These are phyloP conservation scores for Mucor plumbeus DNA, from an alignment of 371 early-diverging fungal species.

Conservation along the genomic window DNA sequence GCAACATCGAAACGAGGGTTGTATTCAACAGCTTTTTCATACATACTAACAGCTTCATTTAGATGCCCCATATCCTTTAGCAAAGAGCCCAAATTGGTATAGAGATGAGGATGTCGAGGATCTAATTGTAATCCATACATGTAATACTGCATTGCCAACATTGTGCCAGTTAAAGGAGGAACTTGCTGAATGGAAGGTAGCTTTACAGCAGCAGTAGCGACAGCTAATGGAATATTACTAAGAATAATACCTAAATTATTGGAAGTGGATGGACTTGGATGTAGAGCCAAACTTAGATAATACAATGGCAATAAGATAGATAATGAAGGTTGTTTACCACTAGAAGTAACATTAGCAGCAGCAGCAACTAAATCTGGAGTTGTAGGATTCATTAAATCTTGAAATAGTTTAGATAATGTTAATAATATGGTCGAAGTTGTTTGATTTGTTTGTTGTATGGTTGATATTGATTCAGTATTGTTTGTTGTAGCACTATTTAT, in stretches of 20 bases:
- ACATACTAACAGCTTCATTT: conserved; percentile 84
- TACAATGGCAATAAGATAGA: conserved; percentile 78
- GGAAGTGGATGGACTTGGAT: conserved; percentile 88
- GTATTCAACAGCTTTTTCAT: conserved; percentile 85
- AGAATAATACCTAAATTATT: conserved; percentile 89
- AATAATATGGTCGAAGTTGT: conserved; percentile 81
- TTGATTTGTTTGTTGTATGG: conserved; percentile 69
- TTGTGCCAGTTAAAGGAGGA: conserved; percentile 57
- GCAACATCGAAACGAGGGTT: conserved; percentile 92
- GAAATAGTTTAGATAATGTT: conserved; percentile 86
- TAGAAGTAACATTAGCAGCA: conserved; percentile 43
- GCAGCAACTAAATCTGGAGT: conserved; percentile 51
- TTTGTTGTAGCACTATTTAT: conserved; percentile 10
- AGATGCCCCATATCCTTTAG: conserved; percentile 89
- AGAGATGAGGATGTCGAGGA: conserved; percentile 85
- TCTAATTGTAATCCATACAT: conserved; percentile 86
- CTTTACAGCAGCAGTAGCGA: conserved; percentile 56
- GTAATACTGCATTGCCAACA: conserved; percentile 83
- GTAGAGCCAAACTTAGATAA: conserved; percentile 79
- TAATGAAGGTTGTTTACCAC: conserved; percentile 55
- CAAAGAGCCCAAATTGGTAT: conserved; percentile 88
- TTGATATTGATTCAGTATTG: conserved; percentile 18
- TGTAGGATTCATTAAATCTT: conserved; percentile 69
- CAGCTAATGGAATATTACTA: conserved; percentile 70
- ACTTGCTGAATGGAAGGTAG: conserved; percentile 23